Evolutionary conservation across 202 grass and related monocot species (phyloP), one percentile per base, ranked within the genome.

Genomic region (Cymbopogon flexuosus): DNA sequence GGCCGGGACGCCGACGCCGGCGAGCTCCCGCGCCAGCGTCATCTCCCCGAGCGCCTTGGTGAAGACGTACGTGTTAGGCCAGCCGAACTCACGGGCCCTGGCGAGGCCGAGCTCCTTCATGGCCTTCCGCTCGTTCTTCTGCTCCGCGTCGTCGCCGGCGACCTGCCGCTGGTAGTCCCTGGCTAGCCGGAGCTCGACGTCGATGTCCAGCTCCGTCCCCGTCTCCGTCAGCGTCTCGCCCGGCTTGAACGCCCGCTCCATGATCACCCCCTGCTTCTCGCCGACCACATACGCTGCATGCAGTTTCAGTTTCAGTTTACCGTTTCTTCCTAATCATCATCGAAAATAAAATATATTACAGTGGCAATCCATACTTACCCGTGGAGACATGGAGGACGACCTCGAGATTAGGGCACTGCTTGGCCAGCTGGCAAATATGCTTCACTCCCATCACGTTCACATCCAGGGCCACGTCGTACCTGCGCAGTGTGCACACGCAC

Each of bases 41-140:
- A 97, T 97, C 88, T 97, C 94, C 5, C 89, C 91, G 78, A 97
- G 79, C 51, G 94, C 92, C 78, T 97, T 97, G 64, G 78, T 97
- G 88, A 92, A 94, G 15, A 97, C 94, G 63, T 97, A 97, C 29
- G 94, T 97, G 67, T 97, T 97, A 42, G 94, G 91, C 94, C 94
- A 97, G 2, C 94, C 94, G 16, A 87, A 97, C 59, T 87, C 65
- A 3, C 84, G 73, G 10, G 94, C 94, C 70, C 94, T 87, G 4
- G 76, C 65, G 0, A 94, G 85, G 4, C 92, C 92, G 0, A 97
- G 87, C 34, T 97, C 94, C 30, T 94, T 94, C 89, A 94, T 84
- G 39, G 84, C 63, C 68, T 70, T 90, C 75, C 80, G 76, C 75
- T 92, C 85, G 4, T 90, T 90, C 16, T 59, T 65, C 61, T 51